Percentiles rank a stretch among this genome's conserved stretches.
Conservation (phyloP, 208 protist species). For the Leptomonas seymouri region DNA sequence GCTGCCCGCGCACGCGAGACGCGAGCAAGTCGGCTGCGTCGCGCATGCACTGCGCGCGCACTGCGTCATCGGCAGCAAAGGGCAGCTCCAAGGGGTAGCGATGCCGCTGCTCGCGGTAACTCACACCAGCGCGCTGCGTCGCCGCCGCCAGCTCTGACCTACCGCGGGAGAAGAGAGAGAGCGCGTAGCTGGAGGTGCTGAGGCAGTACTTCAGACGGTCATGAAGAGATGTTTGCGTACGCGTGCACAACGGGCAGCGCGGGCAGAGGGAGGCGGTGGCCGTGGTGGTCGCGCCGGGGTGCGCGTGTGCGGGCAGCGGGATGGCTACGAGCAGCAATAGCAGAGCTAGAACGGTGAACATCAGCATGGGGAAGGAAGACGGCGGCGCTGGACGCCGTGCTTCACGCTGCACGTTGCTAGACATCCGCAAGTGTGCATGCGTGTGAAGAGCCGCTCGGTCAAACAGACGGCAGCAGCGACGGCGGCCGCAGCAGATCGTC, state of each 20-base stretch:
- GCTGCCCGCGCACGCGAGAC: constrained; percentile 53
- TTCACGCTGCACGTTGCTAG: background rate
- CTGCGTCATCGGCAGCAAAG: constrained; percentile 42
- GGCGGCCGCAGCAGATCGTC: background rate
- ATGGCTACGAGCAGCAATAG: background rate
- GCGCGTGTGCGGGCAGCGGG: background rate
- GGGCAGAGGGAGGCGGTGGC: constrained; percentile 36
- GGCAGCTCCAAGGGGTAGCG: constrained; percentile 52
- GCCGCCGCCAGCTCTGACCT: constrained; percentile 17
- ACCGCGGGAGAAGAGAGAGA: constrained; percentile 30
- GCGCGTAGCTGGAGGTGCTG: constrained; percentile 19
- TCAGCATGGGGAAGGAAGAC: background rate
- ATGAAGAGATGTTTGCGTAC: constrained; percentile 19
- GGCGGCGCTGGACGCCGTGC: background rate
- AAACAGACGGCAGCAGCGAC: background rate
- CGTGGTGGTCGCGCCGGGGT: too few relatives aligned
- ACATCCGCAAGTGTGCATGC: background rate
- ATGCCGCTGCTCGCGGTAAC: constrained; percentile 19
- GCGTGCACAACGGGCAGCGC: constrained; percentile 50
- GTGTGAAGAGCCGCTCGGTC: too few relatives aligned
- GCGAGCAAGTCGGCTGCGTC: constrained; percentile 55
- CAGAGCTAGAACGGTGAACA: background rate
- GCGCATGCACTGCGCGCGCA: constrained; percentile 42
- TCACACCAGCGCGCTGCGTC: background rate
- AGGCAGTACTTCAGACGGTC: constrained; percentile 48